Conservation (phyloP, 345 rosid genomes). For the Gossypium sturtianum region DNA sequence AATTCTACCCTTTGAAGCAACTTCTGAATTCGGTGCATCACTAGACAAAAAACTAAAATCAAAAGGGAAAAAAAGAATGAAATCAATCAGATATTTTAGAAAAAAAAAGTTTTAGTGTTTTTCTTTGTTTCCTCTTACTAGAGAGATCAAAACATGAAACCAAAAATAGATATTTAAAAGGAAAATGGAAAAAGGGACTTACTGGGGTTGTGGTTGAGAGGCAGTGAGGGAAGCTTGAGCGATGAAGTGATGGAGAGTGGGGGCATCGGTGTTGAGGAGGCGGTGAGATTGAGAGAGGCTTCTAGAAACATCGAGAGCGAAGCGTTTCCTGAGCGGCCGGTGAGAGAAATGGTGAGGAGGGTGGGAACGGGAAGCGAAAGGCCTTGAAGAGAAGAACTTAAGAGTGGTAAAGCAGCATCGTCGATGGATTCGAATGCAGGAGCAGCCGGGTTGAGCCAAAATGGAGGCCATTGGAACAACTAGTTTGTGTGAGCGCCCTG, state of each 20-base stretch:
- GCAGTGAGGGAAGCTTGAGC: conserved; percentile 42
- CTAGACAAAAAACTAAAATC: conserved; percentile 26
- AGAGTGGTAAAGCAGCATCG: conserved; percentile 30
- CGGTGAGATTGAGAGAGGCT: conserved; percentile 38
- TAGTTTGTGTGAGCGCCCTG: conserved; percentile 10
- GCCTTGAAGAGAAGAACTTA: conserved; percentile 31
- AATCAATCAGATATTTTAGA: neutral
- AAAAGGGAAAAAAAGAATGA: neutral
- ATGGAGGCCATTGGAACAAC: conserved; percentile 33
- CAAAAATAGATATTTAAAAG: neutral
- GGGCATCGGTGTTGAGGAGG: conserved; percentile 27
- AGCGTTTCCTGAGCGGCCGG: conserved; percentile 17
- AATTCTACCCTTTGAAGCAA: conserved; percentile 52
- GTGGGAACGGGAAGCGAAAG: conserved; percentile 19
- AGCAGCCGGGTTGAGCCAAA: conserved; percentile 34
- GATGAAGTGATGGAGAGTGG: conserved; percentile 56
- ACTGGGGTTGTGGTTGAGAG: conserved; percentile 48
- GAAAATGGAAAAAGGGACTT: conserved; percentile 12
- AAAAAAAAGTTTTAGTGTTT: neutral
- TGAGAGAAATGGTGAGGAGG: conserved; percentile 21
- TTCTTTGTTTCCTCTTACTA: neutral
- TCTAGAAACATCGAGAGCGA: conserved; percentile 36
- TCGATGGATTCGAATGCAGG: conserved; percentile 35
- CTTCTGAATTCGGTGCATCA: conserved; percentile 29
- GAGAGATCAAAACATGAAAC: neutral